These are phyloP conservation scores for Aspergillus sp. DNA, from an alignment of 2,329 filamentous ascomycete species.

Conservation along the genomic window DNA sequence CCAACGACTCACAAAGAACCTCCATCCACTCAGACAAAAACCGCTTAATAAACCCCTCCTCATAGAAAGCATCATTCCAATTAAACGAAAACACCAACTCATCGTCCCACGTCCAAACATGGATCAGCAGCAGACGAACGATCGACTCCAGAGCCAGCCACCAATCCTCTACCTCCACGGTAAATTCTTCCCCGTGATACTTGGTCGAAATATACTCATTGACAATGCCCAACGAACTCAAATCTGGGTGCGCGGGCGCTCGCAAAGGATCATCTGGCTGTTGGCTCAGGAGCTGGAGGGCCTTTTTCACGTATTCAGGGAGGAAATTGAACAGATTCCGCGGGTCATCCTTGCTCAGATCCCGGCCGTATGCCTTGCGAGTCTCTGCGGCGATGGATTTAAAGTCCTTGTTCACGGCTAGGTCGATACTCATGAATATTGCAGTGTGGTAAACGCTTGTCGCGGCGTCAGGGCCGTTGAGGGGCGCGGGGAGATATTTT, in stretches of 20 bases:
- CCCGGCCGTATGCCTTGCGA: not conserved
- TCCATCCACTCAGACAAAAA: not conserved
- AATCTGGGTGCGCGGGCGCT: not conserved
- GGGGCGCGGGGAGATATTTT: not conserved
- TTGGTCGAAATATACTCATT: not conserved
- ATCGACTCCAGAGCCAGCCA: not conserved
- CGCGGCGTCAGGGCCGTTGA: not conserved
- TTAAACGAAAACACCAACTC: not conserved
- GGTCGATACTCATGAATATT: too few relatives aligned
- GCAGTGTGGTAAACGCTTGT: not conserved
- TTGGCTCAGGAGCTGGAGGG: not conserved
- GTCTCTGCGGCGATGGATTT: too few relatives aligned
- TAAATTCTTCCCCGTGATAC: not conserved
- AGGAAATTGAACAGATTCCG: not conserved
- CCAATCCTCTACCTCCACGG: not conserved
- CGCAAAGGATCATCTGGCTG: not conserved
- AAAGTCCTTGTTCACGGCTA: too few relatives aligned
- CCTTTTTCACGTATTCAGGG: not conserved
- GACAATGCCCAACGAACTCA: not conserved
- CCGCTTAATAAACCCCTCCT: not conserved
- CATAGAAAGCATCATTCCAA: conserved; percentile 8
- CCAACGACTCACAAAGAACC: too few relatives aligned
- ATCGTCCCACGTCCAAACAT: conserved; percentile 6
- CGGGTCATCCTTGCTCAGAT: not conserved
- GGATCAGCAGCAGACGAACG: not conserved